Evolutionary conservation across 2,329 filamentous ascomycete species (phyloP), one percentile per base, ranked within the genome.

Genomic region (Xylariaceae sp.): DNA sequence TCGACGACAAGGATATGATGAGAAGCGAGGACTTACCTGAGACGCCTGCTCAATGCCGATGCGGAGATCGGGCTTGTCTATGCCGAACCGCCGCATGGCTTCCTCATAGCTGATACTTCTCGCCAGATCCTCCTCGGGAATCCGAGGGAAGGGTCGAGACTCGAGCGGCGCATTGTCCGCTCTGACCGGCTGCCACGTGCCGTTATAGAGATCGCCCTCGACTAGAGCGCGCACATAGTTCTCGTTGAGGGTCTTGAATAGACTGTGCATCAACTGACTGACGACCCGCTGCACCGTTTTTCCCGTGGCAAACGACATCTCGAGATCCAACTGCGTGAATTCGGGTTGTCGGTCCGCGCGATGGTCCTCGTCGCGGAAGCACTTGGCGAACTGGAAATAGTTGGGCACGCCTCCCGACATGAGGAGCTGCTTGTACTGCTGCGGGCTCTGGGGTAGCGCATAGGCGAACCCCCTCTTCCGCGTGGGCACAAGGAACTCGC

Each of bases 381-480:
- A 98, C 48, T 81, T 83, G 2, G 92, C 94, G 65, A 96, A 88
- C 55, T 98, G 92, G 62, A 83, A 94, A 60, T 98, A 98, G 28
- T 75, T 78, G 1, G 73, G 67, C 9, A 96, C 75, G 0, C 90
- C 90, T 44, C 85, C 85, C 0, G 88, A 86, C 88, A 98, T 97
- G 29, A 98, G 74, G 2, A 96, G 86, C 66, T 98, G 92, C 66
- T 98, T 98, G 60, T 97, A 98, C 61, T 98, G 92, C 61, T 98
- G 92, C 0, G 92, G 92, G 50, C 90, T 97, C 60, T 98, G 94
- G 0, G 89, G 89, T 14, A 98, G 69, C 7, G 92, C 92, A 61
- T 97, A 98, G 3, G 87, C 88, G 44, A 81, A 68, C 0, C 87
- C 88, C 2, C 71, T 73, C 24, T 73, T 76, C 18, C 92, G 73